Percentiles rank a stretch among this genome's conserved stretches.
phyloP scores from a whole-genome alignment of 305 asterid species.

The Rubia tinctorum region DNA sequence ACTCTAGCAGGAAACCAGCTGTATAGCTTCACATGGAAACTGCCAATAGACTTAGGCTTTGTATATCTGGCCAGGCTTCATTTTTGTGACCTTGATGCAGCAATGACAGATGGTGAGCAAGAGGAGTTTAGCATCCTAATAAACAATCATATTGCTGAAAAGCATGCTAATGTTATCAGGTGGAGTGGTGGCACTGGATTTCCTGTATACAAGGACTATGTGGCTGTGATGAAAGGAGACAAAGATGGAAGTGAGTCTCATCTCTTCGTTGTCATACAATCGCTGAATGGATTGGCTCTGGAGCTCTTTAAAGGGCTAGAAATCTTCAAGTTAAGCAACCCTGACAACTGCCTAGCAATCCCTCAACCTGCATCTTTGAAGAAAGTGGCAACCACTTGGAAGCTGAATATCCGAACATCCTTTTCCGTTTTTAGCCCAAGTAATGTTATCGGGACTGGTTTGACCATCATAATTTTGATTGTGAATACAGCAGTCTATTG shows the following conservation, averaged over 20 bases:
- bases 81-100: too few relatives aligned
- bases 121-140: too few relatives aligned
- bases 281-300: slow-evolving; percentile 17
- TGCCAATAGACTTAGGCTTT: too few relatives aligned
- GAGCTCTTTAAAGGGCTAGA: slow-evolving; percentile 41
- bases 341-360: slow-evolving; percentile 52
- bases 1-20: too few relatives aligned
- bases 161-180: too few relatives aligned
- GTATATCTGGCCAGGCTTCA: too few relatives aligned
- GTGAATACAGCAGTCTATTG: background rate
- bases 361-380: slow-evolving; percentile 17
- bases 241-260: slow-evolving; percentile 24
- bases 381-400: slow-evolving; percentile 19
- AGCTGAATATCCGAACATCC: slow-evolving; percentile 14
- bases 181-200: too few relatives aligned
- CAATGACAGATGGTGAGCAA: too few relatives aligned
- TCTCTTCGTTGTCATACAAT: slow-evolving; percentile 34
- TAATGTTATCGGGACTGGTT: slow-evolving; percentile 26
- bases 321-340: slow-evolving; percentile 65
- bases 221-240: background rate
- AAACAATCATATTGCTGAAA: too few relatives aligned
- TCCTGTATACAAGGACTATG: too few relatives aligned
- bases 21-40: too few relatives aligned
- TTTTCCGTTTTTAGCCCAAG: slow-evolving; percentile 10
- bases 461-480: slow-evolving; percentile 22